These are phyloP conservation scores for Eurotiales sp. DNA, from an alignment of 2,329 filamentous ascomycete genomes.

Conservation along the genomic window DNA sequence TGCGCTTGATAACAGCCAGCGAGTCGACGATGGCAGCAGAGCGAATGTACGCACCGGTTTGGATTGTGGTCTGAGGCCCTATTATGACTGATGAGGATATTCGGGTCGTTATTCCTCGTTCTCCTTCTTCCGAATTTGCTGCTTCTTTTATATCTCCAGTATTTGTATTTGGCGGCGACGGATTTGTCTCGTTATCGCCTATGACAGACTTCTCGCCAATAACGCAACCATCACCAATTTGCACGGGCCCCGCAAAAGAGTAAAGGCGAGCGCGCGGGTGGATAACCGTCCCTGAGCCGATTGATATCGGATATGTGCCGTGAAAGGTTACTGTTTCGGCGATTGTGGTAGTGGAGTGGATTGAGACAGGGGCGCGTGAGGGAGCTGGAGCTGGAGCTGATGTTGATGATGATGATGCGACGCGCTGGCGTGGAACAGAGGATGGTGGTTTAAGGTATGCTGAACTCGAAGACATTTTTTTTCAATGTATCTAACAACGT, in stretches of 20 bases:
- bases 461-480: constrained; percentile 13
- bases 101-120: constrained; percentile 22
- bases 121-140: neutral
- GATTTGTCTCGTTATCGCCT: constrained; percentile 44
- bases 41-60: constrained; percentile 37
- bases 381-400: constrained; percentile 25
- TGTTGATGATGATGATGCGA: constrained; percentile 19
- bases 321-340: constrained; percentile 38
- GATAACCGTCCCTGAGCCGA: constrained; percentile 74
- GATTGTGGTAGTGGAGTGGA: constrained; percentile 36
- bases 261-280: constrained; percentile 81
- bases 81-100: constrained; percentile 39
- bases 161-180: neutral
- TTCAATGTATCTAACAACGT: too few relatives aligned
- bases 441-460: constrained; percentile 26
- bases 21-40: constrained; percentile 43
- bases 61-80: constrained; percentile 34
- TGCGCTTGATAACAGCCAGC: constrained; percentile 34
- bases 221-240: constrained; percentile 76
- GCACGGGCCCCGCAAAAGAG: constrained; percentile 72
- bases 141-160: neutral
- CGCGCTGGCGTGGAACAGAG: constrained; percentile 20
- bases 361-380: constrained; percentile 34
- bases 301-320: constrained; percentile 73
- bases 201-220: constrained; percentile 62